A percentile compares a stretch with the other conserved stretches of the same genome.
Evolutionary conservation across 2,329 filamentous ascomycete genomes (phyloP).

Genomic region (Cercospora sojina): DNA sequence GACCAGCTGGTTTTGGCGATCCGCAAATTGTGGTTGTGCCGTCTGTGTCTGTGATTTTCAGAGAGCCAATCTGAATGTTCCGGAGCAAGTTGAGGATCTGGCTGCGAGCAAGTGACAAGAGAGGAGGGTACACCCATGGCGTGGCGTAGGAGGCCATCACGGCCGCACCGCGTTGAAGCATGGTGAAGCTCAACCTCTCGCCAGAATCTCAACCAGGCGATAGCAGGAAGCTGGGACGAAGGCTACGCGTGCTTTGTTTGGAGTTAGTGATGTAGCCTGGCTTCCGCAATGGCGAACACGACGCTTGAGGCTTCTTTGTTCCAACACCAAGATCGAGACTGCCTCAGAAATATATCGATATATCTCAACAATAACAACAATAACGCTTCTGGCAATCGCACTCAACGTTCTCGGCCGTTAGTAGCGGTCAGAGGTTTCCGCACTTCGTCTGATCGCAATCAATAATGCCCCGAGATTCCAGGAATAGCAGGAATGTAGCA

Average conservation of each 20-base stretch:
- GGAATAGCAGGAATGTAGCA: background rate
- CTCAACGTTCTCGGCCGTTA: background rate
- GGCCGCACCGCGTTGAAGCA: constrained; percentile 10
- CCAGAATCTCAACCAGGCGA: background rate
- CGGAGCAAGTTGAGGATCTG: constrained; percentile 48
- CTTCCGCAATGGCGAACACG: background rate
- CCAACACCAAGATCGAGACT: background rate
- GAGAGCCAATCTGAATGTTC: constrained; percentile 48
- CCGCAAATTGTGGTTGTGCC: constrained; percentile 46
- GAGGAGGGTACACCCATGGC: constrained; percentile 49
- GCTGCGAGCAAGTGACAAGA: constrained; percentile 48
- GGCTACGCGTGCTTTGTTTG: background rate
- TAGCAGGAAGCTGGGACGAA: background rate
- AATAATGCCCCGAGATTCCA: background rate
- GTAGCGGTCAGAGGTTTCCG: background rate
- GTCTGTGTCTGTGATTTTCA: constrained; percentile 47
- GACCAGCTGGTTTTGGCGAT: constrained; percentile 37
- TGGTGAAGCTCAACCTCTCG: background rate
- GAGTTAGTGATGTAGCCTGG: no score
- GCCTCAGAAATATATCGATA: background rate
- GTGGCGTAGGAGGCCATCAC: constrained; percentile 43
- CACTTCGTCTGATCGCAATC: background rate
- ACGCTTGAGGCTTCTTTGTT: background rate
- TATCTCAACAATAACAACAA: background rate
- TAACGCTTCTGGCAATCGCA: background rate